These are phyloP conservation scores for Diphasiastrum complanatum DNA, from an alignment of 83 land plant genomes.

Conservation along the genomic window DNA sequence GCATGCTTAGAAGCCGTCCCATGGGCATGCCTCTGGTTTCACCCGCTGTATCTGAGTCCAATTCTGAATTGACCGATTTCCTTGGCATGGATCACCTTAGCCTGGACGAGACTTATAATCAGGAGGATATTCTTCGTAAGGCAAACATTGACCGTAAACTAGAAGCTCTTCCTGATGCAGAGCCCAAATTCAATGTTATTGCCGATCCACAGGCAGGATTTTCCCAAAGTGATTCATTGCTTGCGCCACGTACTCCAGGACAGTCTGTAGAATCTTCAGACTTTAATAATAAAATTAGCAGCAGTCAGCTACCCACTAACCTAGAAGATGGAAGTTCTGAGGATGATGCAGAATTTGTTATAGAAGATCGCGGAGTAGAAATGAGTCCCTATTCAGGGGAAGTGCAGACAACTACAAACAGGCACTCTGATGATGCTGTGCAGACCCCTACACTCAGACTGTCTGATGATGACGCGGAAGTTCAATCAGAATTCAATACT, in stretches of 20 bases:
- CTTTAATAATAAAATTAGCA: not conserved
- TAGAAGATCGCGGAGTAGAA: conserved; percentile 32
- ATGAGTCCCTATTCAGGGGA: conserved; percentile 13
- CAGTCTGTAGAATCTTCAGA: not conserved
- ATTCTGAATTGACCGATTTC: conserved; percentile 13
- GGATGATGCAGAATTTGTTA: conserved; percentile 27
- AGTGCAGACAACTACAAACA: not conserved
- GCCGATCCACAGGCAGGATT: too few relatives aligned
- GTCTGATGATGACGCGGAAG: not conserved
- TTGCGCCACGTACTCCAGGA: not conserved
- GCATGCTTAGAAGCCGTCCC: conserved; percentile 11
- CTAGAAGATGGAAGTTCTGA: not conserved
- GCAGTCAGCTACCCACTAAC: not conserved
- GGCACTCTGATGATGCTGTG: not conserved
- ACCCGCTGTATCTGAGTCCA: conserved; percentile 20
- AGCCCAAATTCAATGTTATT: not conserved
- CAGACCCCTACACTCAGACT: not conserved
- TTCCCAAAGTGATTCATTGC: not conserved
- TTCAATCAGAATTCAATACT: too few relatives aligned
- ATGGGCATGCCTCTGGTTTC: conserved; percentile 8
- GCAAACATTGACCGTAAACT: not conserved
- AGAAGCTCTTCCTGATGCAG: not conserved
- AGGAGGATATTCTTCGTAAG: not conserved
- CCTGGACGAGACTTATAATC: conserved; percentile 19
- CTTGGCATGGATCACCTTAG: conserved; percentile 23